A percentile compares a stretch with the other conserved stretches of the same genome.
These are phyloP conservation scores for Vitis cinerea DNA, from an alignment of 164 flowering plant species.

Conservation along the genomic window DNA sequence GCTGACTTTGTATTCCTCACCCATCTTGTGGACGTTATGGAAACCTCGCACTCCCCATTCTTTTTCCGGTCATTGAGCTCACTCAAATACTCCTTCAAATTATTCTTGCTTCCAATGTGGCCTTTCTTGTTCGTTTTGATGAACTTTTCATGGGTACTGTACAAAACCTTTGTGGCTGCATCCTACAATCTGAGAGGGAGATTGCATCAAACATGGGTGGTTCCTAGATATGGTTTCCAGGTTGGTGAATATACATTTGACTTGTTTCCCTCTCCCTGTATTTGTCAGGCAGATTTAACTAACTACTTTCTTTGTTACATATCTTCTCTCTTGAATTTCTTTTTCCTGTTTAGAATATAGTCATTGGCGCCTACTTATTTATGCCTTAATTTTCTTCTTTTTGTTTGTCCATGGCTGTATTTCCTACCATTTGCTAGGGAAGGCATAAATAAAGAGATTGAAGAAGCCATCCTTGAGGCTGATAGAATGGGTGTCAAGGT, in stretches of 20 bases:
- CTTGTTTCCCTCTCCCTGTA: too few relatives aligned
- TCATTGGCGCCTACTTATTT: too few relatives aligned
- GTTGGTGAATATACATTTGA: conserved; percentile 25
- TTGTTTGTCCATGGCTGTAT: conserved; percentile 47
- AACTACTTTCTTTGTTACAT: too few relatives aligned
- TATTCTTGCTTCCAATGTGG: conserved; percentile 32
- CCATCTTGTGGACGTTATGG: conserved; percentile 66
- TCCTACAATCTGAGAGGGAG: conserved; percentile 63
- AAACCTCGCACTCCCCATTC: conserved; percentile 69
- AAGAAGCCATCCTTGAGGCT: conserved; percentile 80
- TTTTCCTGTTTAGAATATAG: too few relatives aligned
- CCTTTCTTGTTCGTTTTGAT: conserved; percentile 43
- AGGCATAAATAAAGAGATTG: conserved; percentile 82
- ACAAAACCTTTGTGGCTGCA: conserved; percentile 57
- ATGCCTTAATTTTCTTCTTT: background rate
- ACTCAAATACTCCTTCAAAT: too few relatives aligned
- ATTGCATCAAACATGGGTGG: conserved; percentile 73
- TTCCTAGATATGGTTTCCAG: conserved; percentile 91
- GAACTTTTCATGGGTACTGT: conserved; percentile 64
- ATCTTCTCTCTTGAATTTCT: too few relatives aligned
- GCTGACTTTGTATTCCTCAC: conserved; percentile 90
- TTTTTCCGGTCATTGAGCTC: conserved; percentile 37
- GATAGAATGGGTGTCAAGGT: conserved; percentile 81
- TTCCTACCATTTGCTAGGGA: conserved; percentile 79
- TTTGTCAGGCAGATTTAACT: too few relatives aligned